Evolutionary conservation across 805 yeast species (phyloP), one percentile per base, ranked within the genome.

Genomic region (Kockiozyma suomiensis): DNA sequence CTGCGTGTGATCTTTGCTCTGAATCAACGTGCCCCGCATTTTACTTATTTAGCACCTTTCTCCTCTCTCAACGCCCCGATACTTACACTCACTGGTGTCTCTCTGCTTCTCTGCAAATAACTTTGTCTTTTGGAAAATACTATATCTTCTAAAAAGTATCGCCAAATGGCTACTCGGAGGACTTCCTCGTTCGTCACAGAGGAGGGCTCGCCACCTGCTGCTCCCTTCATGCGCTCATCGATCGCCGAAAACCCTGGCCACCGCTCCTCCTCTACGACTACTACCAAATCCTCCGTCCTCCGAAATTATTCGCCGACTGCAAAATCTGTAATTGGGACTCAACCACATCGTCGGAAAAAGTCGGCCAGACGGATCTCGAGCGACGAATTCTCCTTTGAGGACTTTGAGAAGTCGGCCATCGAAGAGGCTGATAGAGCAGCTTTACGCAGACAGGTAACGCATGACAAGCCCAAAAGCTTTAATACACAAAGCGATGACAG

Each of bases 351-450:
- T 8, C 40, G 28, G 41, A 48, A 48, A 21, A 48, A 48, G 41
- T n/a, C 45, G n/a, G 19, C 50, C 25, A 17, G 53, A 25, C 40
- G 49, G n/a, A 43, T 33, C 38, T 30, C 53, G 28, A 17, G 21
- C 25, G 40, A 48, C 8, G 41, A 21, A 10, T 48, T 43, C 30
- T 50, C 64, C 17, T 85, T 85, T 63, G 88, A 85, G 60, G 84
- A 82, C 55, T 81, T 83, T 52, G 87, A 91, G 73, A 86, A 81
- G 70, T 87, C 87, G 70, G 98, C 97, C 21, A 84, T 86, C 72
- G 79, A 81, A 70, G 97, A 92, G 73, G 88, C 86, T 54, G 88
- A 86, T 69, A 25, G 32, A 4, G 50, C 56, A 8, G 32, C 47
- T 26, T 6, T 23, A 3, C 30, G 37, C 17, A 48, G 30, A 21